phyloP scores from a whole-genome alignment of 2,329 filamentous ascomycete species.

The Paraphaeosphaeria sporulosa region DNA sequence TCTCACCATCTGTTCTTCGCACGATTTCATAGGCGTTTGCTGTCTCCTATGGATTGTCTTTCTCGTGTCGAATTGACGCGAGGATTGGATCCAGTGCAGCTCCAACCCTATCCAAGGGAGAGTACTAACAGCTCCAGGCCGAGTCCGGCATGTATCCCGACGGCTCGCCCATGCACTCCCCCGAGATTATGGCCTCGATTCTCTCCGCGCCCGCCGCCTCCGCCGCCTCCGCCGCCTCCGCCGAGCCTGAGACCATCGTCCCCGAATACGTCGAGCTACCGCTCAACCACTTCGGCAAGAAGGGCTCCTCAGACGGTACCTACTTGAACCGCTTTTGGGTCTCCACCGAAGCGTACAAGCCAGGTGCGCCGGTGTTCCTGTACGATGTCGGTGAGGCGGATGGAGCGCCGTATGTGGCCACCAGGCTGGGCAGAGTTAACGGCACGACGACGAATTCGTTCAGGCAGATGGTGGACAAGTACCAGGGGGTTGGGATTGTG shows the following conservation, averaged over 20 bases:
- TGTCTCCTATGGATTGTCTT: neutral
- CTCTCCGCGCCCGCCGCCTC: conserved; percentile 5
- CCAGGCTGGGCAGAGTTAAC: conserved; percentile 33
- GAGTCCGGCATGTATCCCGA: conserved; percentile 45
- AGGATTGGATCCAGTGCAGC: neutral
- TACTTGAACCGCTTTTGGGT: conserved; percentile 52
- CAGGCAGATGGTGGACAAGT: conserved; percentile 46
- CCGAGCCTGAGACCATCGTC: conserved; percentile 25
- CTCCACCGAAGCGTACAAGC: conserved; percentile 39
- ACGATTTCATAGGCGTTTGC: too few species aligned
- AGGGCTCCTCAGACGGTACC: conserved; percentile 33
- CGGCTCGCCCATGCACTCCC: conserved; percentile 34
- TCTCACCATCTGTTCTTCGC: neutral
- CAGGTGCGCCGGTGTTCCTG: conserved; percentile 48
- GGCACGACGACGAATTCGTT: conserved; percentile 37
- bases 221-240: conserved; percentile 2
- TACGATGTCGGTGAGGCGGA: conserved; percentile 48
- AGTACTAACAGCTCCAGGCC: conserved; percentile 18
- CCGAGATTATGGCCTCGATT: conserved; percentile 8
- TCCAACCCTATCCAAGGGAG: neutral
- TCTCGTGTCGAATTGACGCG: too few species aligned
- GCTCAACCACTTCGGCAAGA: conserved; percentile 45
- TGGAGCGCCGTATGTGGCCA: conserved; percentile 35
- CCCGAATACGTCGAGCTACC: conserved; percentile 47
- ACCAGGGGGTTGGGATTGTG: conserved; percentile 47